Conservation (phyloP, 805 yeast species). For the Candida nonsorbophila region DNA sequence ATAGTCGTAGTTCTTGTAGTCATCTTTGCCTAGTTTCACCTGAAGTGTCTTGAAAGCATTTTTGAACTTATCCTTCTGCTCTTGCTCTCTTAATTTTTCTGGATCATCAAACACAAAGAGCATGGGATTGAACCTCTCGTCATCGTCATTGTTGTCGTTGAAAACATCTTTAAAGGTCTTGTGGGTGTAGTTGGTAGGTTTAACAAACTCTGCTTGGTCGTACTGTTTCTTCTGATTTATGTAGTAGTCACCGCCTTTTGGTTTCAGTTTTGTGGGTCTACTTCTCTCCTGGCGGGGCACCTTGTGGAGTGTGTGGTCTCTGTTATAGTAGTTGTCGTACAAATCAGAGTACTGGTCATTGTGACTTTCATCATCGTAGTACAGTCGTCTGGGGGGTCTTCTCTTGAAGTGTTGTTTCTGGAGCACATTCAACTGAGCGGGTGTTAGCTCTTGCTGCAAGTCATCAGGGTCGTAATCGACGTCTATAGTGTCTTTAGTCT, state of each 20-base stretch:
- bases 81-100: slow-evolving; percentile 12
- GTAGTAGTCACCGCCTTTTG: slow-evolving; percentile 25
- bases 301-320: slow-evolving; percentile 1
- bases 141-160: slow-evolving; percentile 21
- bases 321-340: slow-evolving; percentile 4
- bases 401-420: slow-evolving; percentile 14
- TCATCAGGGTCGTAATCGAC: slow-evolving; percentile 18
- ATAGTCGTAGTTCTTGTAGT: slow-evolving; percentile 31
- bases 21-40: slow-evolving; percentile 23
- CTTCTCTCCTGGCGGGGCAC: neutral
- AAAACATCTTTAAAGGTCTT: slow-evolving; percentile 36
- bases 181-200: slow-evolving; percentile 34
- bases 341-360: slow-evolving; percentile 1
- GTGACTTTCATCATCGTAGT: neutral
- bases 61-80: slow-evolving; percentile 17
- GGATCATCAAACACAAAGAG: slow-evolving; percentile 33
- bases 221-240: slow-evolving; percentile 30
- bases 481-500: slow-evolving; percentile 4
- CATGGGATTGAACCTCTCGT: slow-evolving; percentile 31
- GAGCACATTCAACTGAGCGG: slow-evolving; percentile 29
- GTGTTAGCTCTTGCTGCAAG: slow-evolving; percentile 30
- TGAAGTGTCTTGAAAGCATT: slow-evolving; percentile 24
- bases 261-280: slow-evolving; percentile 2
- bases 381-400: slow-evolving; percentile 1
- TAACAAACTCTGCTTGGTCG: slow-evolving; percentile 24